These are phyloP conservation scores for Priceomyces melissophilus DNA, from an alignment of 805 yeast genomes.

Conservation along the genomic window DNA sequence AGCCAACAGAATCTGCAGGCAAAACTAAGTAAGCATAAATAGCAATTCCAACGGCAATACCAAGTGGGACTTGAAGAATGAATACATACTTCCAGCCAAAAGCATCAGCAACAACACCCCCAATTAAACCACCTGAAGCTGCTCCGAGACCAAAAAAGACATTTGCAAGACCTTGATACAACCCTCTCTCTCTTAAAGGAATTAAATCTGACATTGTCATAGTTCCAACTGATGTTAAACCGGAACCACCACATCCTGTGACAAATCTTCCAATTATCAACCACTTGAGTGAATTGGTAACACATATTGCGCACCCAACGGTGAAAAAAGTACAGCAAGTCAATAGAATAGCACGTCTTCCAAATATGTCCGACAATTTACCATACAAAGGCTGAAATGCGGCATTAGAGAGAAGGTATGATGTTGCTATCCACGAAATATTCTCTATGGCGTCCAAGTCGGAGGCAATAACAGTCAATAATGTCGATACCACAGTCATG, in stretches of 20 bases:
- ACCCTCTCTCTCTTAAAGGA: conserved; percentile 71
- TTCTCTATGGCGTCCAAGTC: conserved; percentile 62
- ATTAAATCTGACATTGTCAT: conserved; percentile 75
- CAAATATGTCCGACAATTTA: conserved; percentile 68
- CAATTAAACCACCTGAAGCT: conserved; percentile 42
- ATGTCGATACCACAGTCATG: conserved; percentile 63
- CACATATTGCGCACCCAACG: conserved; percentile 54
- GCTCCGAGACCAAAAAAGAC: conserved; percentile 71
- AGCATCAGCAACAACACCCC: conserved; percentile 53
- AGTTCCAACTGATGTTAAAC: conserved; percentile 70
- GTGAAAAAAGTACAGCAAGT: conserved; percentile 55
- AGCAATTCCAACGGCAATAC: conserved; percentile 39
- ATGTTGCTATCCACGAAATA: conserved; percentile 71
- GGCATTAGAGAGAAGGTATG: conserved; percentile 64
- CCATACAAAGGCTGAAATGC: conserved; percentile 76
- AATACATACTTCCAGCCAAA: conserved; percentile 52
- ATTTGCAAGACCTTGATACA: conserved; percentile 81
- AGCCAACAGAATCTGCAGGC: conserved; percentile 56
- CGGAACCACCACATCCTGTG: conserved; percentile 92
- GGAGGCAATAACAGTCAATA: conserved; percentile 63
- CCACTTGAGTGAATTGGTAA: conserved; percentile 42
- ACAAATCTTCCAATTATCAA: conserved; percentile 63
- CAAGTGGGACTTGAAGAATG: conserved; percentile 39
- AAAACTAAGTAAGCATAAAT: conserved; percentile 37
- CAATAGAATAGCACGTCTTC: conserved; percentile 52